Evolutionary conservation across 768 basidiomycete species (phyloP).

Genomic region (Amanita phalloides): DNA sequence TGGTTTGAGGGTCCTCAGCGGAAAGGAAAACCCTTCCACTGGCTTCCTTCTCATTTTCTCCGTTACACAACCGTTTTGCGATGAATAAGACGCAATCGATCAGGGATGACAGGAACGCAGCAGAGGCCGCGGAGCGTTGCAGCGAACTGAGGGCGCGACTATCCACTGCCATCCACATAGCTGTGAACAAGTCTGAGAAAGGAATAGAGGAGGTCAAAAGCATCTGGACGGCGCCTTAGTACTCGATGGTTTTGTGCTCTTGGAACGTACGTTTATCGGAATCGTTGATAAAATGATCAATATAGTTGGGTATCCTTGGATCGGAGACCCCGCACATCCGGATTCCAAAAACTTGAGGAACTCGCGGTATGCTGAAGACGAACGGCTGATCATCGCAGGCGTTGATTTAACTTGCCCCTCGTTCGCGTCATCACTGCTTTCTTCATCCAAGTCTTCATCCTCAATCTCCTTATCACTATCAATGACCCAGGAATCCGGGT

Average conservation of each 20-base stretch:
- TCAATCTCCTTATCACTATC: conserved; percentile 23
- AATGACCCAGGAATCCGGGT: conserved; percentile 54
- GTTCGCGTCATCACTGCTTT: conserved; percentile 15
- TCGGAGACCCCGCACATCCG: conserved; percentile 71
- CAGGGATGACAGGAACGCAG: conserved; percentile 59
- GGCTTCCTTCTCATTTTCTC: neutral
- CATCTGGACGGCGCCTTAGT: neutral
- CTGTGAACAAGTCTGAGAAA: conserved; percentile 47
- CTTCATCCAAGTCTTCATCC: conserved; percentile 19
- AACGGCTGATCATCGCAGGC: neutral
- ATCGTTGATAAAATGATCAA: conserved; percentile 77
- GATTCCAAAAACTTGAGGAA: conserved; percentile 73
- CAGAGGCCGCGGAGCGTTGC: conserved; percentile 37
- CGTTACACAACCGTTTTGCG: conserved; percentile 21
- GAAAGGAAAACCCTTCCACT: neutral
- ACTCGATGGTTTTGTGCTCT: neutral
- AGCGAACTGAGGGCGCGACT: conserved; percentile 52
- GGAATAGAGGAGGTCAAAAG: conserved; percentile 11
- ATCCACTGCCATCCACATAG: conserved; percentile 79
- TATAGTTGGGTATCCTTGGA: conserved; percentile 74
- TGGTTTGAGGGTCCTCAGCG: conserved; percentile 1
- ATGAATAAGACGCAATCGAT: conserved; percentile 64
- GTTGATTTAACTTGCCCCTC: neutral
- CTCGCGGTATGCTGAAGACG: conserved; percentile 46
- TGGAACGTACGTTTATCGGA: conserved; percentile 44